Evolutionary conservation across 2,329 filamentous ascomycete species (phyloP).

Genomic region (Fusarium sp.): DNA sequence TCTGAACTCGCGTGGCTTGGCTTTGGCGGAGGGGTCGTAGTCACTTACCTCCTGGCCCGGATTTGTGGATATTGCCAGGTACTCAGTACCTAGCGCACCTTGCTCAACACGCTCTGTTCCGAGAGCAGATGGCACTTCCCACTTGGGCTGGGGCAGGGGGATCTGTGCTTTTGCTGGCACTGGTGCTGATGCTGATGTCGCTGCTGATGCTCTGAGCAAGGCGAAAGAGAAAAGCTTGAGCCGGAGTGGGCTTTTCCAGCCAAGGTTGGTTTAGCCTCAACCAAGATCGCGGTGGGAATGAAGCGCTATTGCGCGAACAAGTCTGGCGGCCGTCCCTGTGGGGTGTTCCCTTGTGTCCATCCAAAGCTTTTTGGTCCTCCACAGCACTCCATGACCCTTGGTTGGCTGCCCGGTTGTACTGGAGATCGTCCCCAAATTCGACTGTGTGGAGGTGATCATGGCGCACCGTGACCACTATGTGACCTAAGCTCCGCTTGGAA

Average conservation of each 20-base stretch:
- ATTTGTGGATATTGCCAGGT: conserved; percentile 6
- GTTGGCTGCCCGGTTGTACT: conserved; percentile 32
- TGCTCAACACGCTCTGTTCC: conserved; percentile 16
- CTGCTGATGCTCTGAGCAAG: conserved; percentile 22
- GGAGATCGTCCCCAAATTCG: conserved; percentile 40
- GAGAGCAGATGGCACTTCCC: conserved; percentile 36
- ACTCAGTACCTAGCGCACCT: conserved; percentile 9
- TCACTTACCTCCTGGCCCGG: conserved; percentile 22
- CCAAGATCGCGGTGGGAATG: conserved; percentile 41
- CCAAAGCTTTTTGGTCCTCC: conserved; percentile 27
- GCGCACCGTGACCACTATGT: conserved; percentile 34
- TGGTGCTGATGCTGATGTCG: conserved; percentile 8
- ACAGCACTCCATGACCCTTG: conserved; percentile 21
- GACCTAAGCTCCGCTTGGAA: conserved; percentile 8
- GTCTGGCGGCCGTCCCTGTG: conserved; percentile 41
- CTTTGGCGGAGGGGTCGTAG: conserved; percentile 22
- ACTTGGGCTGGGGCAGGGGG: conserved; percentile 24
- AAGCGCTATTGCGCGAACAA: conserved; percentile 41
- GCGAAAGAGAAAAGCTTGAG: conserved; percentile 39
- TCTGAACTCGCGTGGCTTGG: conserved; percentile 21
- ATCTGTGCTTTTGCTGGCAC: conserved; percentile 21
- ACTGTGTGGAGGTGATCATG: conserved; percentile 40
- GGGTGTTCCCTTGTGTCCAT: conserved; percentile 30
- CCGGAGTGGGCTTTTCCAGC: conserved; percentile 30
- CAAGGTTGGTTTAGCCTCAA: conserved; percentile 36